Base-by-base conservation (phyloP, 2,329 filamentous ascomycete species). In the Ceratocystis harringtonii region DNA sequence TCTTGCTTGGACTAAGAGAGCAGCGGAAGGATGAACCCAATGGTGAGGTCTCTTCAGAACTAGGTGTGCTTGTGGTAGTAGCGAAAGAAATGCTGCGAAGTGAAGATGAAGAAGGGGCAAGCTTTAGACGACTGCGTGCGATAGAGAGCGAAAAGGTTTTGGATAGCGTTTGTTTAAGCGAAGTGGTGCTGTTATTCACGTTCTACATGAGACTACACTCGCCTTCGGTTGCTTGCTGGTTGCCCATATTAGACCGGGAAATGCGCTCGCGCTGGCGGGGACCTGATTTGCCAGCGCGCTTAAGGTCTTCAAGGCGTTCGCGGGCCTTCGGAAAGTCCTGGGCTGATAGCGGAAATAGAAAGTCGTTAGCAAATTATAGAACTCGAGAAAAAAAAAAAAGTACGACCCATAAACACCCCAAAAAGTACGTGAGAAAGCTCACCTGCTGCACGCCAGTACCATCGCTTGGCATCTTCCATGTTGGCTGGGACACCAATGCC, bases 361-460 rank as follows among this genome's bases (percentile, higher is more conserved):
- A 67, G 22, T 58, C 28, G 68, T 77, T 70, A 77, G 74, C 68
- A 66, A 64, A 12, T 63, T 8, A 36, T 36, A 62, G 4, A 32
- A 25, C 58, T 30, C 30, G 4, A 12, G 19, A 43, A 8, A 61
- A 48, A 10, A 32, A 41, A 50, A 12, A 32, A 48, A 10, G 32
- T 57, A 62, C 10, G 19, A 25, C 62, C 19, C 58, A 44, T 8
- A 30, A 43, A 10, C 48, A 48, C 10, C 36, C 30, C 41, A 12
- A 36, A 48, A 7, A 48, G 22, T 45, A 45, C 48, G 30, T 61
- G 10, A 55, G 64, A 63, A 67, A 67, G 85, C 90, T 84, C 80
- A 96, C 92, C 89, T 73, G 94, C 94, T 76, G 94, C 92, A 74
- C 92, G 83, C 83, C 92, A 96, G 77, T 99, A 99, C 94, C 94